phyloP scores from a whole-genome alignment of 2,329 filamentous ascomycete genomes.

The Fusarium pseudoanthophilum region DNA sequence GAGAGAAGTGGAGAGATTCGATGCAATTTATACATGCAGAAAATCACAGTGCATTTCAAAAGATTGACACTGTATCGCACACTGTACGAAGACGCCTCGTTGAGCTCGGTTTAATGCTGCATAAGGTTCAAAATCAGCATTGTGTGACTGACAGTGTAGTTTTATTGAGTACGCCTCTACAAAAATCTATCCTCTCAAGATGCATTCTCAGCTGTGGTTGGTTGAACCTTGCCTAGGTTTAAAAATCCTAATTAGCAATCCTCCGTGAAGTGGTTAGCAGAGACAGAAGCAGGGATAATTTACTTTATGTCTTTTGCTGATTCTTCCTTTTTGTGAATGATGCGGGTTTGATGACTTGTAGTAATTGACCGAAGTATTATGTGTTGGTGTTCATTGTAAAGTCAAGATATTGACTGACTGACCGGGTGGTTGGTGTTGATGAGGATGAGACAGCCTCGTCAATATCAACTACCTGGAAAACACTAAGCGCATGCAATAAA shows the following conservation, averaged over 20 bases:
- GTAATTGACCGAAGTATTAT: neutral
- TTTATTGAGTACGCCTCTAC: neutral
- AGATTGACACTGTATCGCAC: neutral
- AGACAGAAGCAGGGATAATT: neutral
- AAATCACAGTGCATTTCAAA: neutral
- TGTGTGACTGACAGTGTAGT: neutral
- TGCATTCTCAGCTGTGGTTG: neutral
- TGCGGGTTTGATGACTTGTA: neutral
- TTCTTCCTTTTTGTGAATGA: neutral
- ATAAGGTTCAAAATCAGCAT: neutral
- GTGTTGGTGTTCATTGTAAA: neutral
- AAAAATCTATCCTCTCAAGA: neutral
- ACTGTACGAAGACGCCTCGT: neutral
- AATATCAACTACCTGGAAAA: neutral
- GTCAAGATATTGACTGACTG: neutral
- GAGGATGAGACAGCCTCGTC: too few relatives aligned
- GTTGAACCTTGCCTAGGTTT: neutral
- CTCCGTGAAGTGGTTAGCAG: neutral
- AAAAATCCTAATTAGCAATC: neutral
- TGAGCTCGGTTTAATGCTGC: neutral
- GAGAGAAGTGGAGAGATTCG: neutral
- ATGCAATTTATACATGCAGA: neutral
- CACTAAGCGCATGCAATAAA: fast-evolving
- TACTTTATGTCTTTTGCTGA: neutral
- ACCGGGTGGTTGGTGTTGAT: neutral